These are phyloP conservation scores for Penicillium freii DNA, from an alignment of 2,329 filamentous ascomycete genomes.

Conservation along the genomic window DNA sequence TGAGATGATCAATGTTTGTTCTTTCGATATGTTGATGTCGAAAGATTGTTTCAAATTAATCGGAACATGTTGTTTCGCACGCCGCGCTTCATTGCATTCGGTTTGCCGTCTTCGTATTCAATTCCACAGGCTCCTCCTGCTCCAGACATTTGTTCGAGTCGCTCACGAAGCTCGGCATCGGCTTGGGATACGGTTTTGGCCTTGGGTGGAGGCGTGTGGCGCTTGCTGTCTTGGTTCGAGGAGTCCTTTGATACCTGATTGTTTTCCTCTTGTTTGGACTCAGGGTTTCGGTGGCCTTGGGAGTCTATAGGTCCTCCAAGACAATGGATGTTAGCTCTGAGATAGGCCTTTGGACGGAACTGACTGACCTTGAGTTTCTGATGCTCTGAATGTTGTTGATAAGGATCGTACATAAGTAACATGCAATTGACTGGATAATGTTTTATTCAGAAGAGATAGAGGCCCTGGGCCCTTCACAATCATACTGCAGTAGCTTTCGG, in stretches of 20 bases:
- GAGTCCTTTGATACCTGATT: neutral
- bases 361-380: slow-evolving; percentile 6
- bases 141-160: slow-evolving; percentile 65
- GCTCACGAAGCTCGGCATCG: slow-evolving; percentile 65
- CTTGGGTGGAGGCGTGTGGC: slow-evolving; percentile 18
- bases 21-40: neutral
- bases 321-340: neutral
- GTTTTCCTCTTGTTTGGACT: neutral
- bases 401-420: neutral
- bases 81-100: slow-evolving; percentile 68
- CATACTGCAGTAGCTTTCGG: neutral
- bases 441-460: neutral
- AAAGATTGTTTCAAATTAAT: slow-evolving; percentile 50
- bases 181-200: slow-evolving; percentile 60
- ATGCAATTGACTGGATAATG: neutral
- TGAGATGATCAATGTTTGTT: neutral
- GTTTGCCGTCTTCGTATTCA: slow-evolving; percentile 72
- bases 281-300: no score
- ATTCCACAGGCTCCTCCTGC: slow-evolving; percentile 69
- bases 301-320: neutral
- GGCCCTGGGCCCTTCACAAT: neutral
- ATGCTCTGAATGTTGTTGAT: slow-evolving; percentile 4
- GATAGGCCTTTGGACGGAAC: neutral
- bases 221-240: slow-evolving; percentile 8
- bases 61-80: slow-evolving; percentile 78